These are phyloP conservation scores for Lactarius psammicola DNA, from an alignment of 768 basidiomycete genomes.

Conservation along the genomic window DNA sequence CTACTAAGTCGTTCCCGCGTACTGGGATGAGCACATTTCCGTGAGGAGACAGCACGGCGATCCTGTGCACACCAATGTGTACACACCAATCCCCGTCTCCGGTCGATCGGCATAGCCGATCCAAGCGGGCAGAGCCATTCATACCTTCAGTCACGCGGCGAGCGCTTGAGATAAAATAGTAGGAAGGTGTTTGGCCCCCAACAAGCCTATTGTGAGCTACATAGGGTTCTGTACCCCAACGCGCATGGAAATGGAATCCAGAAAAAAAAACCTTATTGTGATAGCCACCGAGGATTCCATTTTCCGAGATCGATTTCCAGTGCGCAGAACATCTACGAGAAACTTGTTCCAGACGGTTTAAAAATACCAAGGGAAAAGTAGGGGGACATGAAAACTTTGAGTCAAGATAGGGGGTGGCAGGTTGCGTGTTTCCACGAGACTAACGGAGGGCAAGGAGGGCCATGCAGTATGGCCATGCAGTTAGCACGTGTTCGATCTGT, in stretches of 20 bases:
- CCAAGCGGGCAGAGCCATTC: neutral
- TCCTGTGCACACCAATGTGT: neutral
- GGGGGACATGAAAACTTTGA: neutral
- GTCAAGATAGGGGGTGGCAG: neutral
- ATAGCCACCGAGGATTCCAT: neutral
- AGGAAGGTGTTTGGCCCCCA: neutral
- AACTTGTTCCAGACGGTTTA: neutral
- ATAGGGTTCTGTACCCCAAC: too few relatives aligned
- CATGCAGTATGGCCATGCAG: slow-evolving; percentile 14
- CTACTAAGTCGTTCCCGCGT: neutral
- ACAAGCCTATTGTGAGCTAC: neutral
- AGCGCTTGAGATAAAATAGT: neutral
- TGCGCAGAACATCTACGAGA: neutral
- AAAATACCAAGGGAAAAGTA: neutral
- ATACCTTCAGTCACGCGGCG: neutral
- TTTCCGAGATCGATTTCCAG: neutral
- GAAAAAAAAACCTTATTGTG: too few relatives aligned
- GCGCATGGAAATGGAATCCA: too few relatives aligned
- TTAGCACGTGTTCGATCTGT: slow-evolving; percentile 14
- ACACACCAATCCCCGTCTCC: neutral
- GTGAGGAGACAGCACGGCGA: slow-evolving; percentile 9
- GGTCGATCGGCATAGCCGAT: neutral
- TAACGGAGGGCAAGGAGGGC: neutral
- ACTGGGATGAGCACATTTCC: neutral
- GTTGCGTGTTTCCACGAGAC: neutral